phyloP scores from a whole-genome alignment of 768 basidiomycete genomes.

The Suillus fuscotomentosus region DNA sequence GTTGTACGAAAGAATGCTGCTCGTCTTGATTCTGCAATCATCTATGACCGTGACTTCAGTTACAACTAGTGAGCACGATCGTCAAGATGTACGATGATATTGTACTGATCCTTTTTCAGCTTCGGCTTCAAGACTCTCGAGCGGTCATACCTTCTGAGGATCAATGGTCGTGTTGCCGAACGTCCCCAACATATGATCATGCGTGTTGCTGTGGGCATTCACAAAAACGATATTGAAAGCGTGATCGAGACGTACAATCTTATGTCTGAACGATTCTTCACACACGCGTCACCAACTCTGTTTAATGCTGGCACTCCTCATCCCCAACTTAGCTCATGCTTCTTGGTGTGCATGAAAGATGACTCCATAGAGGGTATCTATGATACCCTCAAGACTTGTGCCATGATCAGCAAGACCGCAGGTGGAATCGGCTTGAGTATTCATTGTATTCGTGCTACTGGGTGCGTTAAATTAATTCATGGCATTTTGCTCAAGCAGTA shows the following conservation, averaged over 20 bases:
- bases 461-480: constrained; percentile 45
- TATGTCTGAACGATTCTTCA: constrained; percentile 98
- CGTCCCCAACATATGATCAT: constrained; percentile 99
- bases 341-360: constrained; percentile 97
- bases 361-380: constrained; percentile 99
- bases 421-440: constrained; percentile 97
- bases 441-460: constrained; percentile 94
- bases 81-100: not conserved
- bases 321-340: constrained; percentile 95
- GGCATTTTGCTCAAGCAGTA: not conserved
- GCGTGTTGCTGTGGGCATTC: constrained; percentile 98
- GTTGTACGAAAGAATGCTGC: constrained; percentile 80
- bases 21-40: constrained; percentile 87
- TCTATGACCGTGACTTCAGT: constrained; percentile 97
- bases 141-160: constrained; percentile 92
- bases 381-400: constrained; percentile 96
- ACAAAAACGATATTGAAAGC: constrained; percentile 84
- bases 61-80: constrained; percentile 78
- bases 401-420: constrained; percentile 99
- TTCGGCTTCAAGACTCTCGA: constrained; percentile 99
- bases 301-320: constrained; percentile 98
- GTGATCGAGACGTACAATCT: constrained; percentile 91
- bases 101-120: constrained; percentile 35
- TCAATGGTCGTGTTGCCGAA: constrained; percentile 93
- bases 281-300: constrained; percentile 94